Percentiles rank a stretch among this genome's conserved stretches.
Conservation (phyloP, 2,329 filamentous ascomycete genomes). For the Fusarium sp. region DNA sequence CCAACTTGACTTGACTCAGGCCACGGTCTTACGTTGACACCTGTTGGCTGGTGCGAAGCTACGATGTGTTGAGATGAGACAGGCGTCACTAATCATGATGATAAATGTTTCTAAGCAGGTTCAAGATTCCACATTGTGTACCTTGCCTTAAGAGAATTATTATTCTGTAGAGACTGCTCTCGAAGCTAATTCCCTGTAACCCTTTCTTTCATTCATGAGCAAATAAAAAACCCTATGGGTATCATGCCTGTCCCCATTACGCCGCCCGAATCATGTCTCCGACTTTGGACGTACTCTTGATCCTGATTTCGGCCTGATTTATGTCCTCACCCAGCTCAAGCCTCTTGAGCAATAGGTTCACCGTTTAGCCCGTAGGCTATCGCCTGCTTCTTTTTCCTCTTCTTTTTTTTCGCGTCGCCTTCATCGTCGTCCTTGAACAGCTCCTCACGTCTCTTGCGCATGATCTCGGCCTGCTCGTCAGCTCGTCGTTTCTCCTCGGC, state of each 20-base stretch:
- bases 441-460: slow-evolving; percentile 58
- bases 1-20: neutral
- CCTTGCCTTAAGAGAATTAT: slow-evolving; percentile 5
- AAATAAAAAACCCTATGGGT: slow-evolving; percentile 41
- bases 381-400: slow-evolving; percentile 47
- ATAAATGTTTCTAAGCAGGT: neutral
- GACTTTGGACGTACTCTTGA: slow-evolving; percentile 7
- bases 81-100: neutral
- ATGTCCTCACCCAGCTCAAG: slow-evolving; percentile 12
- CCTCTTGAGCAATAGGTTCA: slow-evolving; percentile 46
- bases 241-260: slow-evolving; percentile 39
- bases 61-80: neutral
- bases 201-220: slow-evolving; percentile 10
- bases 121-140: neutral
- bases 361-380: slow-evolving; percentile 51
- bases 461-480: slow-evolving; percentile 59
- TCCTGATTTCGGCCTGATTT: slow-evolving; percentile 6
- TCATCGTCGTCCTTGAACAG: slow-evolving; percentile 56
- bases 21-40: neutral
- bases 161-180: slow-evolving; percentile 32
- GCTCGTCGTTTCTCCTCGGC: slow-evolving; percentile 54
- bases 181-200: slow-evolving; percentile 7
- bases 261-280: slow-evolving; percentile 28
- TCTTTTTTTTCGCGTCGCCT: slow-evolving; percentile 46
- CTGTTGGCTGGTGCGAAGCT: neutral